Percentiles rank a stretch among this genome's conserved stretches.
Conservation (phyloP, 163 green algal species). For the Prototheca wickerhamii region DNA sequence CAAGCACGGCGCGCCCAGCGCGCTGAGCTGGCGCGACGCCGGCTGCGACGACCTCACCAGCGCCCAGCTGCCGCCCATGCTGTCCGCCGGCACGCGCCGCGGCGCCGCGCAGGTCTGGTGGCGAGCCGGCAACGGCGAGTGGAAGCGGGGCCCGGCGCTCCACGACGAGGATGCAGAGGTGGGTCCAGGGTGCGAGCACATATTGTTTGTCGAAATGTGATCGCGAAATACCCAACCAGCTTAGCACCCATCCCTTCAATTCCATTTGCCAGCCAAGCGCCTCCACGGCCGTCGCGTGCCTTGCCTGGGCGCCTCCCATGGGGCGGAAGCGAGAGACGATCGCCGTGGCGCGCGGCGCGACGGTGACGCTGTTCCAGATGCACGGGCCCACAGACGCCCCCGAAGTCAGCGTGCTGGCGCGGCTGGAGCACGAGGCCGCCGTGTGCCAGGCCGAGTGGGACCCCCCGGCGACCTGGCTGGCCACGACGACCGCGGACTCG, state of each 20-base stretch:
- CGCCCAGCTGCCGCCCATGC: background rate
- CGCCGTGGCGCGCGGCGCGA: constrained; percentile 16
- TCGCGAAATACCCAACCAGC: no score
- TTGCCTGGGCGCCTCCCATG: constrained; percentile 28
- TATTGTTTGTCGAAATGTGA: no score
- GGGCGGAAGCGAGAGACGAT: constrained; percentile 28
- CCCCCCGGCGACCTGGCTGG: constrained; percentile 35
- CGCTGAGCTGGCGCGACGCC: background rate
- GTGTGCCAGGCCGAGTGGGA: constrained; percentile 37
- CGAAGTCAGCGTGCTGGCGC: constrained; percentile 8
- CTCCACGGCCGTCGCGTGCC: constrained; percentile 3
- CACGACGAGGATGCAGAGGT: no score
- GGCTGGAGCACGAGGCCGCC: constrained; percentile 10
- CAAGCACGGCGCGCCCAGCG: background rate
- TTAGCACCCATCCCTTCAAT: no score
- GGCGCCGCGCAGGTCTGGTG: background rate
- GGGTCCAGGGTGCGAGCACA: no score
- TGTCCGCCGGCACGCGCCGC: background rate
- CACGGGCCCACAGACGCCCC: constrained; percentile 18
- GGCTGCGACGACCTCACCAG: background rate
- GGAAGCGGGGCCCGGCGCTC: no score
- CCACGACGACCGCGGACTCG: constrained; percentile 17
- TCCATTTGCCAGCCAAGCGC: no score
- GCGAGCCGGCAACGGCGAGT: no score
- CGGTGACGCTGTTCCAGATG: constrained; percentile 25